Conservation (phyloP, 257 asterid genomes). For the Apocynum venetum region DNA sequence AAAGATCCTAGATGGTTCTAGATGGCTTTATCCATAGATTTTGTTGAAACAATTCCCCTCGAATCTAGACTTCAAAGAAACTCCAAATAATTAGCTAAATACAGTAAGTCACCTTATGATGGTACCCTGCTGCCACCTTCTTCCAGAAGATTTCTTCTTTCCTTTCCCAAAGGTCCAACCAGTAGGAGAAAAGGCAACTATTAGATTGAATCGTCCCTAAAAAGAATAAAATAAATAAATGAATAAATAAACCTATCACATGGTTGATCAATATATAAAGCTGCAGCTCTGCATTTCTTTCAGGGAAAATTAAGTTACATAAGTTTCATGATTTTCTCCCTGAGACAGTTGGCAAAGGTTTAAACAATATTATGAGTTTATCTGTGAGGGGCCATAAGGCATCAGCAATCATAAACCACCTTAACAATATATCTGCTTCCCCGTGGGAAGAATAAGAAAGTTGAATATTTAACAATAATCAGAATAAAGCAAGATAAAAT, state of each 20-base stretch:
- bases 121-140: slow-evolving; percentile 94
- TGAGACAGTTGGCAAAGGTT: neutral
- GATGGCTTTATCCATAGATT: neutral
- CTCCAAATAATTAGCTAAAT: neutral
- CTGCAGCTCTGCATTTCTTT: neutral
- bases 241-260: neutral
- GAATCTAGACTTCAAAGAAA: neutral
- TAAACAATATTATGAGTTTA: no score
- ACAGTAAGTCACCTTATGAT: slow-evolving; percentile 58
- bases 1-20: no score
- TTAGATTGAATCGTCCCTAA: slow-evolving; percentile 65
- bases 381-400: neutral
- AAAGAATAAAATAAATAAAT: neutral
- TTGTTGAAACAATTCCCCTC: neutral
- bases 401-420: neutral
- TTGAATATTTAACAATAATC: neutral
- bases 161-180: slow-evolving; percentile 96
- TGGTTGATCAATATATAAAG: neutral
- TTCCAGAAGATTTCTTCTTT: slow-evolving; percentile 72
- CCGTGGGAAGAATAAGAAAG: neutral
- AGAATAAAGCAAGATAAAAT: neutral
- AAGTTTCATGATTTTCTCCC: neutral
- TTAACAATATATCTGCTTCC: neutral
- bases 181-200: slow-evolving; percentile 90
- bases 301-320: neutral